These are phyloP conservation scores for Gyrodon lividus DNA, from an alignment of 768 basidiomycete genomes.

Conservation along the genomic window DNA sequence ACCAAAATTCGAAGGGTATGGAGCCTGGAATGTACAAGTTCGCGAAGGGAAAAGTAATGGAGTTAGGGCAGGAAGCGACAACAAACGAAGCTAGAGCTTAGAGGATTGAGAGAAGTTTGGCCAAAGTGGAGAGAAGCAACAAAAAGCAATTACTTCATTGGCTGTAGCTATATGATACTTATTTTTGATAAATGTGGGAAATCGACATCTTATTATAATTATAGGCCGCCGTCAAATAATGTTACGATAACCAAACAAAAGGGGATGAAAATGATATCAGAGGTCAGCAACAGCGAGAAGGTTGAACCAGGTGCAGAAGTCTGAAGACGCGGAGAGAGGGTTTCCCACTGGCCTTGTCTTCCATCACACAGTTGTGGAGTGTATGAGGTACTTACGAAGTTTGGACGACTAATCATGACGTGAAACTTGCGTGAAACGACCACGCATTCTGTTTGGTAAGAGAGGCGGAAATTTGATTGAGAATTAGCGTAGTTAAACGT, in stretches of 20 bases:
- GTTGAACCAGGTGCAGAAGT: no score
- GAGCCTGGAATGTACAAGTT: conserved; percentile 6
- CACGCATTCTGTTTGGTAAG: conserved; percentile 15
- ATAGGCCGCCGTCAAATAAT: conserved; percentile 11
- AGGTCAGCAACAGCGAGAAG: no score
- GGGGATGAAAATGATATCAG: conserved; percentile 15
- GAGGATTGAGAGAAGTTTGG: no score
- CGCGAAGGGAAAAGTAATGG: no score
- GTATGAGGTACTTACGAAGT: no score
- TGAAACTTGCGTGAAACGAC: conserved; percentile 6
- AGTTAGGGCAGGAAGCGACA: no score
- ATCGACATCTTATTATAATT: neutral
- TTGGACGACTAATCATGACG: conserved; percentile 17
- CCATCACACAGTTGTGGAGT: no score
- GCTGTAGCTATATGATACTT: conserved; percentile 26
- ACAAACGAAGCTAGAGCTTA: no score
- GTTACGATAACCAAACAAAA: conserved; percentile 12
- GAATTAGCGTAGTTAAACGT: conserved; percentile 34
- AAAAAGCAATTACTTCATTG: conserved; percentile 1
- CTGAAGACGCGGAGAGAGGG: no score
- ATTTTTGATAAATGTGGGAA: neutral
- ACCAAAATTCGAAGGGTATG: conserved; percentile 10
- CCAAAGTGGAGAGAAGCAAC: neutral
- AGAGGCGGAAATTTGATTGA: conserved; percentile 23
- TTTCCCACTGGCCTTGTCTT: no score